Percentiles rank a stretch among this genome's conserved stretches.
phyloP scores from a whole-genome alignment of 768 basidiomycete genomes.

The Boletus edulis region DNA sequence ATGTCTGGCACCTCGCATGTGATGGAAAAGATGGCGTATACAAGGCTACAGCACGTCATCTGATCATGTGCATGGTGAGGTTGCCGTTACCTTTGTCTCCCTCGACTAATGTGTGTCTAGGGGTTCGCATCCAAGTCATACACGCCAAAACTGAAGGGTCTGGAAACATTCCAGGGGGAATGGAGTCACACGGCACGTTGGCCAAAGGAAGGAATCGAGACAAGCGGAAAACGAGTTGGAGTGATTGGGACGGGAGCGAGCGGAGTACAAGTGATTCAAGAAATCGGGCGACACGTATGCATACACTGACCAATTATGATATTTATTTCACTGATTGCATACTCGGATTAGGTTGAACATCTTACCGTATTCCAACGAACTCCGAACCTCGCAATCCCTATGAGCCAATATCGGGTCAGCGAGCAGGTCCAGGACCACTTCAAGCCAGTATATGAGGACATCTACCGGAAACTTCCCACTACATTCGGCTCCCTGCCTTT shows the following conservation, averaged over 20 bases:
- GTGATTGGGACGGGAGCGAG: conserved; percentile 18
- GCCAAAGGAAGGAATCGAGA: conserved; percentile 18
- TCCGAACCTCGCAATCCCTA: conserved; percentile 11
- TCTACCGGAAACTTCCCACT: background rate
- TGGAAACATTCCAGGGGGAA: conserved; percentile 6
- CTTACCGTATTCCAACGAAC: conserved; percentile 17
- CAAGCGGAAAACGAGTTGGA: conserved; percentile 8
- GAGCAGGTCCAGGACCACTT: conserved; percentile 9
- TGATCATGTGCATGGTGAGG: conserved; percentile 14
- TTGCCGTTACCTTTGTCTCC: background rate
- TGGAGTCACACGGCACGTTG: conserved; percentile 12
- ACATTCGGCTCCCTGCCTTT: background rate
- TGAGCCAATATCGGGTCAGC: conserved; percentile 9
- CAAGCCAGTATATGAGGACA: conserved; percentile 10
- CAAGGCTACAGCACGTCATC: conserved; percentile 9
- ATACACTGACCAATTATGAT: background rate
- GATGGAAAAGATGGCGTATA: conserved; percentile 8
- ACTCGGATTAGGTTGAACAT: background rate
- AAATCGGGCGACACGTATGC: conserved; percentile 11
- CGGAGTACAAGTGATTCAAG: conserved; percentile 14
- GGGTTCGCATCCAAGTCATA: conserved; percentile 11
- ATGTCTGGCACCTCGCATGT: conserved; percentile 4
- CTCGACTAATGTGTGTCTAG: background rate
- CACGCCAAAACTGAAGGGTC: conserved; percentile 7
- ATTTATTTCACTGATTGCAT: background rate